Base-by-base conservation (phyloP, 176 grass and related monocot species). In the Tillandsia fasciculata region DNA sequence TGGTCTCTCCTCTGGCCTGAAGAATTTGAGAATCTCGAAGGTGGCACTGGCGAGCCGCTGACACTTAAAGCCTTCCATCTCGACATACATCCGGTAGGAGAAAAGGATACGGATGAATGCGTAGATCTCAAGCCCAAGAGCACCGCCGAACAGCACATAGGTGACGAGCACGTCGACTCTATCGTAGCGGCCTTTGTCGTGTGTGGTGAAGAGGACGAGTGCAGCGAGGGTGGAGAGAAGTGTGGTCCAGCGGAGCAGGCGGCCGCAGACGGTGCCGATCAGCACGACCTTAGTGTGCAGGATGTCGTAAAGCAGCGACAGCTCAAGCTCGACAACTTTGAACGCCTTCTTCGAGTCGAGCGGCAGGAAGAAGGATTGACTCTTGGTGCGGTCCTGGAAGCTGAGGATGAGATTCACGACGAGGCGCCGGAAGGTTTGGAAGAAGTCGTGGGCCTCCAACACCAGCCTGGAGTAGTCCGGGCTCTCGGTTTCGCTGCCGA, bases 281-380 rank as follows among this genome's bases (percentile, higher is more conserved):
- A 80, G 47, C 11, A 69, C 50, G 1, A 73, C 80, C 74, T 96
- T 96, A 53, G 87, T 96, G 81, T 87, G 80, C 27, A 90, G 79
- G 68, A 90, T 81, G 23, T 89, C 82, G 64, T 89, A 89, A 69
- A 88, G 49, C 69, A 84, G 85, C 64, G 87, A 83, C 50, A 93
- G 76, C 71, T 94, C 86, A 51, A 86, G 51, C 70, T 94, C 90
- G 53, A 86, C 49, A 52, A 86, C 77, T 20, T 79, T 51, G 52
- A 61, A 72, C 28, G 80, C 68, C 42, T 77, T 28, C 7, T 42
- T 26, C 11, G 67, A 10, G 26, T 12, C 11, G 23, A 5, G 69
- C 22, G 49, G n/a, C 15, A 61, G 63, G 42, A 77, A 77, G 68
- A 59, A 77, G 48, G 17, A 15, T 50, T 72, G 74, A 63, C 80